These are phyloP conservation scores for Phytophthora pini DNA, from an alignment of 352 stramenopile species.

Conservation along the genomic window DNA sequence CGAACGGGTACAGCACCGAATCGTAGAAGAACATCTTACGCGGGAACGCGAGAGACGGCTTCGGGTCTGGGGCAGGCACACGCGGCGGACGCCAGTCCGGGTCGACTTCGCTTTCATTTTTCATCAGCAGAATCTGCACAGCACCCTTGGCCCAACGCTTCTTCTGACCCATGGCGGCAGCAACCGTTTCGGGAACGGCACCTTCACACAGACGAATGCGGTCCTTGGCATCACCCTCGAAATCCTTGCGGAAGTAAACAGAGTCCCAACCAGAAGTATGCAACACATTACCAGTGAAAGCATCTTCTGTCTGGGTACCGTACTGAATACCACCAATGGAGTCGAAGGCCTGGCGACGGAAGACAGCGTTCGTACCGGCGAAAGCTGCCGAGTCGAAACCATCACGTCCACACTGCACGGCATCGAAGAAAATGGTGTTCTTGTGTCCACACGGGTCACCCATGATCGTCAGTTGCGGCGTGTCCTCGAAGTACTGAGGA, in stretches of 20 bases:
- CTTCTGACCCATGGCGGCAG: slow-evolving; percentile 83
- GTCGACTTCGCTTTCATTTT: slow-evolving; percentile 90
- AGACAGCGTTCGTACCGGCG: slow-evolving; percentile 90
- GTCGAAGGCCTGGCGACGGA: slow-evolving; percentile 90
- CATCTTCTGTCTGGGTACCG: slow-evolving; percentile 91
- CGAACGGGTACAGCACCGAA: slow-evolving; percentile 90
- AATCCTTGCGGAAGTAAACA: slow-evolving; percentile 92
- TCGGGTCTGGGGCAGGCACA: slow-evolving; percentile 83
- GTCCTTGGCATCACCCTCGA: slow-evolving; percentile 86
- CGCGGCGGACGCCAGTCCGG: slow-evolving; percentile 86
- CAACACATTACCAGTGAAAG: slow-evolving; percentile 88
- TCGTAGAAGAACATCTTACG: slow-evolving; percentile 93
- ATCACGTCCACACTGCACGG: slow-evolving; percentile 87
- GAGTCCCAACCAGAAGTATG: slow-evolving; percentile 87
- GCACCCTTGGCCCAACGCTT: slow-evolving; percentile 92
- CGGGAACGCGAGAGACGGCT: slow-evolving; percentile 80
- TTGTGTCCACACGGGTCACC: slow-evolving; percentile 90
- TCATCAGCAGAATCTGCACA: slow-evolving; percentile 90
- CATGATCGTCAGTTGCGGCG: slow-evolving; percentile 84
- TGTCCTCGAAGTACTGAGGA: slow-evolving; percentile 91
- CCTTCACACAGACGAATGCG: slow-evolving; percentile 88
- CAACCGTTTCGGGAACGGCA: slow-evolving; percentile 83
- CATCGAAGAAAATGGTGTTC: slow-evolving; percentile 93
- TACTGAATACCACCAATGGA: slow-evolving; percentile 91
- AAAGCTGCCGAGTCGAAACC: slow-evolving; percentile 90